These are phyloP conservation scores for Solanum verrucosum DNA, from an alignment of 257 asterid genomes.

Conservation along the genomic window DNA sequence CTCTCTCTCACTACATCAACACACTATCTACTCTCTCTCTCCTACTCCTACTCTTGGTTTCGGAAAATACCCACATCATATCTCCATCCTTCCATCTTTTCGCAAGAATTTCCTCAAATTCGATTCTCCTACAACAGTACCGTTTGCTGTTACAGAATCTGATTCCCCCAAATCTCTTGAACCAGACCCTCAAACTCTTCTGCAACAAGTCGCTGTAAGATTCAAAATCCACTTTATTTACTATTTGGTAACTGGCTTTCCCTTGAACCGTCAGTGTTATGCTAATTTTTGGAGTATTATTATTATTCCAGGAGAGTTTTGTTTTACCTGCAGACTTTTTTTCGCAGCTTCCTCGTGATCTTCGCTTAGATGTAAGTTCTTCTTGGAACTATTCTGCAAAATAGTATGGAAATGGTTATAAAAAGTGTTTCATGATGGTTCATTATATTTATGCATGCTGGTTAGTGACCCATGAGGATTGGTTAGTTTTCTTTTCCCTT, in stretches of 20 bases:
- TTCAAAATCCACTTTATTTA: not conserved
- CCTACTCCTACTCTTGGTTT: conserved; percentile 11
- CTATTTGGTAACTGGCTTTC: not conserved
- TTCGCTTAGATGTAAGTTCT: conserved; percentile 76
- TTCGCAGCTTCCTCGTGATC: conserved; percentile 73
- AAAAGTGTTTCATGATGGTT: not conserved
- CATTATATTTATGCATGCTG: not conserved
- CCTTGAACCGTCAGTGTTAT: not conserved
- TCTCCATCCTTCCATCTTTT: conserved; percentile 12
- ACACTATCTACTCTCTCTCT: conserved; percentile 13
- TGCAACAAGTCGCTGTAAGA: conserved; percentile 61
- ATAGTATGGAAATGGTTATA: not conserved
- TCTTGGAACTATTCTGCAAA: not conserved
- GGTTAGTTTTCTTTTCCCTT: not conserved
- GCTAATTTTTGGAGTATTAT: not conserved
- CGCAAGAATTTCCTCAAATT: conserved; percentile 19
- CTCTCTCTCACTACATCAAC: conserved; percentile 25
- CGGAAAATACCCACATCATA: conserved; percentile 10
- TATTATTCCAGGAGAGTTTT: conserved; percentile 48
- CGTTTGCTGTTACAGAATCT: conserved; percentile 62
- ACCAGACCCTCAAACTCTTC: conserved; percentile 52
- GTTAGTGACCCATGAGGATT: not conserved
- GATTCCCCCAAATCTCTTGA: conserved; percentile 56
- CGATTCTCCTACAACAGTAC: conserved; percentile 11
- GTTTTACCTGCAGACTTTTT: conserved; percentile 75